Evolutionary conservation across 805 yeast species (phyloP).

Genomic region (Yarrowia sp.): DNA sequence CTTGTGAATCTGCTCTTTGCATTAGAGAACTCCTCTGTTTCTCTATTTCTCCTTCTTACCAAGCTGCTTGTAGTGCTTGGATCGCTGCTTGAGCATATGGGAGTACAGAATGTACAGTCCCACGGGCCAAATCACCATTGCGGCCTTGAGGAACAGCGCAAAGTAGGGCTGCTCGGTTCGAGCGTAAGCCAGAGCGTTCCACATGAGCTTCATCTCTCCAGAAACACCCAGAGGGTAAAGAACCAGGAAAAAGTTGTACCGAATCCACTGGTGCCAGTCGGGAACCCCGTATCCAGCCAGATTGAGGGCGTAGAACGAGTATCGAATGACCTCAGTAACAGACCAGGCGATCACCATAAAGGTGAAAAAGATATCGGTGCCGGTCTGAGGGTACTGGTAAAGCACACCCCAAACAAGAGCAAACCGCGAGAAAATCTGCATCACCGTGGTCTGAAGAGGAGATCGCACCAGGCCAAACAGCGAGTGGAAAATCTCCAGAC

Average conservation of each 20-base stretch:
- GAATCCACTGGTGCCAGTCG: constrained; percentile 57
- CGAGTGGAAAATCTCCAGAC: constrained; percentile 78
- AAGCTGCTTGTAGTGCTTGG: constrained; percentile 18
- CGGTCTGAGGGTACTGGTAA: constrained; percentile 69
- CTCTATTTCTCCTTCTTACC: background rate
- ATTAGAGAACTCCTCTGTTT: too few relatives aligned
- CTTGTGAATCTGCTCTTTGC: too few relatives aligned
- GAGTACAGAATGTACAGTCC: constrained; percentile 81
- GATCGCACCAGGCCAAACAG: constrained; percentile 78
- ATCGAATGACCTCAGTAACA: constrained; percentile 88
- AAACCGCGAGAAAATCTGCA: constrained; percentile 85
- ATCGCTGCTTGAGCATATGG: constrained; percentile 85
- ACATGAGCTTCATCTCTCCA: constrained; percentile 71
- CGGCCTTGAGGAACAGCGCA: constrained; percentile 53
- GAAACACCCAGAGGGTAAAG: constrained; percentile 92
- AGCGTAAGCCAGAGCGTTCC: constrained; percentile 72
- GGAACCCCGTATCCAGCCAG: constrained; percentile 56
- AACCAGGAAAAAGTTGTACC: constrained; percentile 80
- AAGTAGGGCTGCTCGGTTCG: constrained; percentile 45
- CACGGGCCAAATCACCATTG: constrained; percentile 72
- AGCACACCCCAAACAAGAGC: constrained; percentile 81
- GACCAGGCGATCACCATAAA: constrained; percentile 83
- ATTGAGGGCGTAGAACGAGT: constrained; percentile 78
- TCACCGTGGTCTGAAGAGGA: constrained; percentile 75
- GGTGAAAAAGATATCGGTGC: constrained; percentile 53